Evolutionary conservation across 164 flowering plant species (phyloP).

Genomic region (Vitis amurensis): DNA sequence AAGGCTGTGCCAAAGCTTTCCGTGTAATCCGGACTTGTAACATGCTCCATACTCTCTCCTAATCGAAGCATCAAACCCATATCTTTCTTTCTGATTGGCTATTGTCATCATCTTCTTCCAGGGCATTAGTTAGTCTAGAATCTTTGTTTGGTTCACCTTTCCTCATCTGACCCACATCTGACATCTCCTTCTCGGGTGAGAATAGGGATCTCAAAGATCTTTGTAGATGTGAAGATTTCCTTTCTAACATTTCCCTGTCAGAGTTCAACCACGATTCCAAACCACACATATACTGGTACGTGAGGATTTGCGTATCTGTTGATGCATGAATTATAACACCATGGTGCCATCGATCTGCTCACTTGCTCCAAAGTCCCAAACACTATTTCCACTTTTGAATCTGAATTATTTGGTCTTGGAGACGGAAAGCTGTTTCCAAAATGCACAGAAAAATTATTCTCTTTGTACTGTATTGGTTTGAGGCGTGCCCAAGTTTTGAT

Average conservation of each 20-base stretch:
- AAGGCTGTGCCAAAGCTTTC: conserved; percentile 8
- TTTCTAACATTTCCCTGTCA: not conserved
- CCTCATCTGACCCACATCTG: conserved; percentile 9
- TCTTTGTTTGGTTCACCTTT: conserved; percentile 19
- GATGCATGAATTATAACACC: too few species aligned
- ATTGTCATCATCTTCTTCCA: not conserved
- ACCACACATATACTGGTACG: not conserved
- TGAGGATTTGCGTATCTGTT: not conserved
- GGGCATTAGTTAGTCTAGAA: conserved; percentile 3
- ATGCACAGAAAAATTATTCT: too few species aligned
- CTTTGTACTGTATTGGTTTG: too few species aligned
- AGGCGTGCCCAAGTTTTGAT: too few species aligned
- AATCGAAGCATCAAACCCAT: not conserved
- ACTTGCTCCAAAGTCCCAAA: too few species aligned
- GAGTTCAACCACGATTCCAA: too few species aligned
- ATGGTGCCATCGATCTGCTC: too few species aligned
- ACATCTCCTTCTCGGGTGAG: conserved; percentile 3
- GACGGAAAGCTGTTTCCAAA: too few species aligned
- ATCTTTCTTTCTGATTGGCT: too few species aligned
- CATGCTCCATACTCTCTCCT: conserved; percentile 4
- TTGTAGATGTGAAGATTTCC: not conserved
- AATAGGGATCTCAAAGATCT: conserved; percentile 5
- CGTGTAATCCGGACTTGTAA: conserved; percentile 20
- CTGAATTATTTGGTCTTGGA: too few species aligned
- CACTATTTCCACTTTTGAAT: too few species aligned